Base-by-base conservation (phyloP, 129 eudicot species). In the Ambrosia artemisiifolia region DNA sequence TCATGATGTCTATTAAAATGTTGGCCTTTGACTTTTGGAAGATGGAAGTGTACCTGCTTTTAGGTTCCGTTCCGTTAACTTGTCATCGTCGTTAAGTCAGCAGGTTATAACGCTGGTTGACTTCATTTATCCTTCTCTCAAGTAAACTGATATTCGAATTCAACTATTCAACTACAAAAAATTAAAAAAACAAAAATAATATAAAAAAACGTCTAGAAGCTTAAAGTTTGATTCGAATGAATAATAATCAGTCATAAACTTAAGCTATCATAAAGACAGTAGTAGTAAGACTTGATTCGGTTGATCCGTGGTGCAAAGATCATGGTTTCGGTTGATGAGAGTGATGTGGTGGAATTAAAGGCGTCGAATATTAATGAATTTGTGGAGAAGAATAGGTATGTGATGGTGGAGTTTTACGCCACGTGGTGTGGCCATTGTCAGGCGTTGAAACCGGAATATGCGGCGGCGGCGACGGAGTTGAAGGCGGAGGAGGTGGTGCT, bases 371-470 rank as follows among this genome's bases (percentile, higher is more conserved):
- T 88, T 63, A 80, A 67, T 47, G 94, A 88, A 0, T 81, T 83
- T 38, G 14, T 92, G 2, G 83, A 50, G 77, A 79, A 66, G 16
- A 86, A 84, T 75, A 72, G 53, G 88, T 84, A 71, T 57, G 96
- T 80, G 69, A 82, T 92, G 97, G 97, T 88, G 82, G 87, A 86
- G 81, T 92, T 88, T 74, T 92, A 88, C 74, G 94, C 91, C 51
- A 90, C 97, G 20, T 92, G 96, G 94, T 88, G 97, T 72, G 96
- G 88, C 11, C 88, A 92, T 67, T 88, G 94, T 62, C 80, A 84
- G 78, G 85, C 88, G 1, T 57, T 92, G 76, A 88, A 87, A 51
- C 96, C 97, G 75, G 97, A 92, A 59, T 92, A 86, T 50, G 96
- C 91, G 33, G 89, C 94, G 13, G 97, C 96, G 7, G 97, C 97